A percentile compares a stretch with the other conserved stretches of the same genome.
phyloP scores from a whole-genome alignment of 495 filamentous ascomycete genomes.

The Talaromyces thailandensis region DNA sequence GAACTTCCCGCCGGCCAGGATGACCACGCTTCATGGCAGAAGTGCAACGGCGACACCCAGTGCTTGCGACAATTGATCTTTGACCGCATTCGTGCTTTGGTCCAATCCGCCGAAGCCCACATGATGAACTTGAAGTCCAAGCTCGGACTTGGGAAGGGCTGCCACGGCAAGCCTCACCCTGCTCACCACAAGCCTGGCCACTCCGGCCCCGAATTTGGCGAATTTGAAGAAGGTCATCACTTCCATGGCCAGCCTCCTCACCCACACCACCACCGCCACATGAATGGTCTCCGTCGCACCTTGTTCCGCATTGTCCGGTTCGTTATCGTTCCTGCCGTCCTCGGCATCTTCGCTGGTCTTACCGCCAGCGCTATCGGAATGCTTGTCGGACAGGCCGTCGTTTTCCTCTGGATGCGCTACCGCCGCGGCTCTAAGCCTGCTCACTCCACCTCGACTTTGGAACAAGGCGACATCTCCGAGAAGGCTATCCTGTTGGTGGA shows the following conservation, averaged over 20 bases:
- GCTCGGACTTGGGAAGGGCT: conserved; percentile 18
- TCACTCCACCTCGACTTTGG: conserved; percentile 22
- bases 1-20: conserved; percentile 22
- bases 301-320: conserved; percentile 40
- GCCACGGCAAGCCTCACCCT: conserved; percentile 16
- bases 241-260: conserved; percentile 16
- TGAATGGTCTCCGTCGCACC: conserved; percentile 31
- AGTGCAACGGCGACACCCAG: conserved; percentile 30
- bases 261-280: conserved; percentile 17
- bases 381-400: conserved; percentile 40
- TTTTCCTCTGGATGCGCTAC: conserved; percentile 42
- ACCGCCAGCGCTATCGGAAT: conserved; percentile 44
- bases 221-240: conserved; percentile 10
- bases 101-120: conserved; percentile 31
- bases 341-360: conserved; percentile 41
- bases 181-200: conserved; percentile 12
- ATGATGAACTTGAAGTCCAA: conserved; percentile 23
- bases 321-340: conserved; percentile 35
- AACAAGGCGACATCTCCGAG: conserved; percentile 26
- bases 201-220: neutral
- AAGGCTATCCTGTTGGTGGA: conserved; percentile 32
- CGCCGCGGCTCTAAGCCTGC: conserved; percentile 20
- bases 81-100: conserved; percentile 27
- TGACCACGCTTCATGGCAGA: conserved; percentile 28
- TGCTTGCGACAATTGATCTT: conserved; percentile 32